Percentiles rank a stretch among this genome's conserved stretches.
These are phyloP conservation scores for Pestalotiopsis sp. DNA, from an alignment of 2,329 filamentous ascomycete genomes.

Conservation along the genomic window DNA sequence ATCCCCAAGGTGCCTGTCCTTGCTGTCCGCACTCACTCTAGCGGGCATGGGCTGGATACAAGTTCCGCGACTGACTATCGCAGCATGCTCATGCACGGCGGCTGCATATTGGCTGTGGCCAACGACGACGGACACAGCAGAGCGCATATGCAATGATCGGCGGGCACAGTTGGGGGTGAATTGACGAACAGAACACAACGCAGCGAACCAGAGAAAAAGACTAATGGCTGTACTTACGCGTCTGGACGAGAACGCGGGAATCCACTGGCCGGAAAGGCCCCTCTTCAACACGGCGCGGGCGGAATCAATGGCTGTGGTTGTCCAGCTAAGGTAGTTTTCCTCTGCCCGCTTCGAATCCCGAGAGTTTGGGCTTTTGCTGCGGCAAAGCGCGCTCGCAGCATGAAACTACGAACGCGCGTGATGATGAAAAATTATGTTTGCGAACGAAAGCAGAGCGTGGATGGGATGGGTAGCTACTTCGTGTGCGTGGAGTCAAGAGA, in stretches of 20 bases:
- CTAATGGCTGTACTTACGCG: conserved; percentile 23
- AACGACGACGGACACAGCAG: conserved; percentile 35
- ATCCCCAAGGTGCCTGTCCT: not conserved
- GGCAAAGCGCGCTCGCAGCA: conserved; percentile 5
- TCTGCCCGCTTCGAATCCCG: conserved; percentile 1
- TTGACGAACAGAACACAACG: conserved; percentile 12
- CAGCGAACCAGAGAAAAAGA: conserved; percentile 18
- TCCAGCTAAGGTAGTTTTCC: not conserved
- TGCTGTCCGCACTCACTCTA: conserved; percentile 8
- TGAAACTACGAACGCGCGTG: conserved; percentile 2
- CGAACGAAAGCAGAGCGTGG: not conserved
- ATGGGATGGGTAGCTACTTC: not conserved
- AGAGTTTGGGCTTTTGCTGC: not conserved
- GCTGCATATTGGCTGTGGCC: conserved; percentile 28
- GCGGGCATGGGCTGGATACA: conserved; percentile 1
- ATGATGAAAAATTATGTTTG: not conserved
- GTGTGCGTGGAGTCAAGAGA: not conserved
- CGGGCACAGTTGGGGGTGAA: conserved; percentile 22
- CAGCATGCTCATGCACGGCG: conserved; percentile 27
- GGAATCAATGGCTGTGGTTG: not conserved
- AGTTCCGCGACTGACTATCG: conserved; percentile 14
- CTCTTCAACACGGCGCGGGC: conserved; percentile 19
- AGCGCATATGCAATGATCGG: conserved; percentile 38
- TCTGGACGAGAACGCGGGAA: conserved; percentile 27
- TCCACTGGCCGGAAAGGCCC: conserved; percentile 24